These are phyloP conservation scores for Vaccinium vitisidaea DNA, from an alignment of 148 eudicot species.

Conservation along the genomic window DNA sequence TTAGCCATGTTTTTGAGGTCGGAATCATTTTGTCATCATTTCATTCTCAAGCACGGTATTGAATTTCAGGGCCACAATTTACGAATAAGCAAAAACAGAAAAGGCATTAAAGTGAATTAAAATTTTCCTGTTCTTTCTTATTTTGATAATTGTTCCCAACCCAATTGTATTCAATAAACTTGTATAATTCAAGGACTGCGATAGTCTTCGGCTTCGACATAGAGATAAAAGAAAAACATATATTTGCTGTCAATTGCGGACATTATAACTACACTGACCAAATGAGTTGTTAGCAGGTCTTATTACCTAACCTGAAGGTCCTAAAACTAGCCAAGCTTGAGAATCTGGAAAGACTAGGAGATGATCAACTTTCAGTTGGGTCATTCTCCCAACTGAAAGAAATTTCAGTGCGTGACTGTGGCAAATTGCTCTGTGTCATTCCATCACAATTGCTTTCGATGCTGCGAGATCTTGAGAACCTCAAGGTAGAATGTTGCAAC, in stretches of 20 bases:
- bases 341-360: neutral
- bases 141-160: neutral
- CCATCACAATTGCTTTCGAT: neutral
- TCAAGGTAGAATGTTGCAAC: neutral
- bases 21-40: neutral
- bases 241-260: neutral
- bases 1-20: neutral
- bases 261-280: neutral
- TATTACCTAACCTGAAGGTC: neutral
- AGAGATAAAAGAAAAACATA: neutral
- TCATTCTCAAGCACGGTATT: neutral
- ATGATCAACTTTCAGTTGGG: neutral
- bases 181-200: neutral
- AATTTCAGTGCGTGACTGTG: neutral
- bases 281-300: neutral
- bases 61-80: neutral
- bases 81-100: no score
- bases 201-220: neutral
- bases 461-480: neutral
- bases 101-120: neutral
- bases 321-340: neutral
- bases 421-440: neutral
- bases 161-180: neutral
- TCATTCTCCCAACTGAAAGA: neutral
- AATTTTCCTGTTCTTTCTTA: neutral